Base-by-base conservation (phyloP, 1,139 yeast species). In the Suzukiozyma palmioleophila region DNA sequence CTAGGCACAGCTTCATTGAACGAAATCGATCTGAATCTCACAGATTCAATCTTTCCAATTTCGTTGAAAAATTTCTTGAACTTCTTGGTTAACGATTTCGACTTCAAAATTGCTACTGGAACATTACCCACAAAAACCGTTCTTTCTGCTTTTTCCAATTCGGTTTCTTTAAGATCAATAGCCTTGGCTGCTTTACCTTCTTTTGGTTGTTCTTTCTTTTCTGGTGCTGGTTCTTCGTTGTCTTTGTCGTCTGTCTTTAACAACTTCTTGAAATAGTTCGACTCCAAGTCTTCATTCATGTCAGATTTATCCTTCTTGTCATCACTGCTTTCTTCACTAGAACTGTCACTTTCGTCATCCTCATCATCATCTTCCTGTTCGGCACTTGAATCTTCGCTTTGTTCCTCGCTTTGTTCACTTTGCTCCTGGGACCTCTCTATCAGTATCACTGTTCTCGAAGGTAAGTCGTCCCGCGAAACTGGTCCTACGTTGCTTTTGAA, bases 51-150 rank as follows among this genome's bases (percentile, higher is more conserved):
- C 31, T 70, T 66, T 15, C 94, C 95, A 47, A 62, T 66, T 29
- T 73, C 59, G 10, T 71, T 51, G 48, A 89, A 84, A 16, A 76
- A 63, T 45, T 68, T 69, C 59, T 86, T 85, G 62, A 90, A 83
- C 43, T 68, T 61, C 54, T 81, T 85, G 52, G 78, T 78, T 18
- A 68, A 60, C 37, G 68, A 60, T 58, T 87, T 89, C 34, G 80
- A 76, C 1, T 84, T 74, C 42, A 89, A 77, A 2, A 81, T 89
- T 1, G 68, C 54, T 27, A 80, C 66, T 14, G 87, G 77, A 16
- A 92, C 78, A 59, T 94, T 94, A 35, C 97, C 97, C 10, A 94
- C 83, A 56, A 94, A 94, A 1, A 90, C 69, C 0, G 98, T 92
- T 51, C 84, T 75, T 52, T 87, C 92, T 2, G 96, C 95, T 60